Conservation (phyloP, 495 filamentous ascomycete genomes). For the Friedmanniomyces endolithicus region DNA sequence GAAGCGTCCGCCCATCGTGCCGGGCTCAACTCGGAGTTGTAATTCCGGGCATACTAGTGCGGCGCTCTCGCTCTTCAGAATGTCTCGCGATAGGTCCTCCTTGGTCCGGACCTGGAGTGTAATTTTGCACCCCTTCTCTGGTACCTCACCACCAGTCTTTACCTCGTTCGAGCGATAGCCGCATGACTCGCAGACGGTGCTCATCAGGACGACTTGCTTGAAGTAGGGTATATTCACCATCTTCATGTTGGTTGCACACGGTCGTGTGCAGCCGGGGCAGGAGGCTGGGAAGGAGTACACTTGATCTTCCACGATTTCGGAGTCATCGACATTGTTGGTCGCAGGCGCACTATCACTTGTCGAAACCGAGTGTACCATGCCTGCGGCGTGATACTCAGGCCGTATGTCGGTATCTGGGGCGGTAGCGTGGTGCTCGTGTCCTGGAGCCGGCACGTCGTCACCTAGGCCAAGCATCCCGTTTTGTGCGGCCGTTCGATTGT, state of each 20-base stretch:
- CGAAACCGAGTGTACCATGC: constrained; percentile 28
- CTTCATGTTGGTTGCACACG: constrained; percentile 81
- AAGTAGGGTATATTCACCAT: constrained; percentile 95
- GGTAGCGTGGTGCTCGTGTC: constrained; percentile 7
- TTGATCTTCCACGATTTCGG: constrained; percentile 76
- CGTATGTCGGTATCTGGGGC: constrained; percentile 23
- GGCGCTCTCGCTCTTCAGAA: constrained; percentile 92
- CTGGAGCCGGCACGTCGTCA: constrained; percentile 24
- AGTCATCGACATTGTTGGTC: constrained; percentile 36
- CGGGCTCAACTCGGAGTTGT: constrained; percentile 68
- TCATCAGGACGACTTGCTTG: constrained; percentile 87
- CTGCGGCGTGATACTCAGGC: constrained; percentile 28
- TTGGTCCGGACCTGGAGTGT: constrained; percentile 57
- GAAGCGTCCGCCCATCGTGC: constrained; percentile 91
- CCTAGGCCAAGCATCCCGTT: constrained; percentile 68
- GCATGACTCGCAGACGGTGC: constrained; percentile 74
- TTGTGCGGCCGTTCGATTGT: constrained; percentile 66
- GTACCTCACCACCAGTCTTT: constrained; percentile 88
- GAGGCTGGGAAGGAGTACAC: constrained; percentile 80
- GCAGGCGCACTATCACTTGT: constrained; percentile 24
- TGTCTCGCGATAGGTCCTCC: constrained; percentile 79
- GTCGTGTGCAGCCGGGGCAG: constrained; percentile 78
- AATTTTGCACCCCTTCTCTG: constrained; percentile 73
- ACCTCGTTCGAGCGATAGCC: constrained; percentile 93
- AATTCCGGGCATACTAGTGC: constrained; percentile 74